A percentile compares a stretch with the other conserved stretches of the same genome.
These are phyloP conservation scores for Alternaria alternata DNA, from an alignment of 2,329 filamentous ascomycete species.

Conservation along the genomic window DNA sequence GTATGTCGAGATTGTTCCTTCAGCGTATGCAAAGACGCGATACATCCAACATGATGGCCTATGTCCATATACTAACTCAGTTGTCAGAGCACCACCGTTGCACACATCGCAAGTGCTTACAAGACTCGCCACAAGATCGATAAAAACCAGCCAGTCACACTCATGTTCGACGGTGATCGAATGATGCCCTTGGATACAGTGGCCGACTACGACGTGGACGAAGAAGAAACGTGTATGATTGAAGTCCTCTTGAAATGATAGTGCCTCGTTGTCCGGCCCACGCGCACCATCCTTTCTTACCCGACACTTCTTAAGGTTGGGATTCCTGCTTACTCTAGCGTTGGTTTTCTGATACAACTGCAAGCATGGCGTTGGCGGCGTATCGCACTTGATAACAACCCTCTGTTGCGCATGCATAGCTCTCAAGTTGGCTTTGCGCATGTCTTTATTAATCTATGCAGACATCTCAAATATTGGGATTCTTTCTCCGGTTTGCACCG, in stretches of 20 bases:
- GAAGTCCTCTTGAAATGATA: conserved; percentile 48
- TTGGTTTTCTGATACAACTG: background rate
- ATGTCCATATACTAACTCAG: conserved; percentile 17
- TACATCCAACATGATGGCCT: background rate
- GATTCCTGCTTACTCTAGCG: background rate
- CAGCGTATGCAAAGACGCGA: background rate
- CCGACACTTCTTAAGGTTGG: background rate
- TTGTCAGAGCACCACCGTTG: conserved; percentile 41
- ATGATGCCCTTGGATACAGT: conserved; percentile 45
- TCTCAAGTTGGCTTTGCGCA: background rate
- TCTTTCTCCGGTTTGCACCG: conserved; percentile 35
- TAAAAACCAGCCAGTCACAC: conserved; percentile 38
- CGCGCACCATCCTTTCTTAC: background rate
- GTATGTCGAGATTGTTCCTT: conserved; percentile 44
- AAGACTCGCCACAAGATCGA: conserved; percentile 32
- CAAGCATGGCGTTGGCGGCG: conserved; percentile 15
- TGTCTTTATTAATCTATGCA: background rate
- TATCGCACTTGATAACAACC: background rate
- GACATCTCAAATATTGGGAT: conserved; percentile 25
- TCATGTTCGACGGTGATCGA: conserved; percentile 51
- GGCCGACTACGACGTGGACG: conserved; percentile 46
- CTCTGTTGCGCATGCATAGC: background rate
- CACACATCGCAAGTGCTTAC: conserved; percentile 42
- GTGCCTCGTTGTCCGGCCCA: background rate
- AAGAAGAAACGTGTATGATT: conserved; percentile 49